Percentiles rank a stretch among this genome's conserved stretches.
phyloP scores from a whole-genome alignment of 2,329 filamentous ascomycete genomes.

The Xenoacremonium recifei region DNA sequence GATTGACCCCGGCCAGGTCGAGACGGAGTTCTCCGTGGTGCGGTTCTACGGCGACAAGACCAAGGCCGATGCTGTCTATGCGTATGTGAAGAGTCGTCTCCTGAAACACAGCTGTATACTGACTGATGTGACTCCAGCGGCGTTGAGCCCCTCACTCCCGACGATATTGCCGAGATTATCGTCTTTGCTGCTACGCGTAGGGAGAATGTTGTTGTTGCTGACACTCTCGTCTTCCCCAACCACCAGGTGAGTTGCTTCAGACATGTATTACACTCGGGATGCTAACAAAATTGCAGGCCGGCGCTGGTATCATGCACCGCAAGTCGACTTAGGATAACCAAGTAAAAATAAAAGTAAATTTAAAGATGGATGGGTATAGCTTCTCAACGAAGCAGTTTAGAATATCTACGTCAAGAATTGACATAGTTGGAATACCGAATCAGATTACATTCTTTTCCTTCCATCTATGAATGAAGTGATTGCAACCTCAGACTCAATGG shows the following conservation, averaged over 20 bases:
- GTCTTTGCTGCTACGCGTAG: slow-evolving; percentile 81
- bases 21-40: slow-evolving; percentile 89
- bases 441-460: too few relatives aligned
- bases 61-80: slow-evolving; percentile 89
- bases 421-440: too few relatives aligned
- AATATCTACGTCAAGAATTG: too few relatives aligned
- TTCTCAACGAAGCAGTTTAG: too few relatives aligned
- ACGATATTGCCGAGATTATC: slow-evolving; percentile 87
- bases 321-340: slow-evolving; percentile 20
- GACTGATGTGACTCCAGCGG: slow-evolving; percentile 46
- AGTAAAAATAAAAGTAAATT: too few relatives aligned
- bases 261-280: not conserved
- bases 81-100: slow-evolving; percentile 46
- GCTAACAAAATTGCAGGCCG: slow-evolving; percentile 25
- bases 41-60: slow-evolving; percentile 84
- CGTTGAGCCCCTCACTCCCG: slow-evolving; percentile 79
- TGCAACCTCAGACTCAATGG: too few relatives aligned
- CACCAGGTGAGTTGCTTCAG: slow-evolving; percentile 64
- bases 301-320: slow-evolving; percentile 32
- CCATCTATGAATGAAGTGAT: too few relatives aligned
- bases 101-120: not conserved
- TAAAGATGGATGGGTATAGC: too few relatives aligned
- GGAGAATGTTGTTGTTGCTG: slow-evolving; percentile 89
- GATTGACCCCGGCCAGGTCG: slow-evolving; percentile 88
- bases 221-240: slow-evolving; percentile 82